Percentiles rank a stretch among this genome's conserved stretches.
Evolutionary conservation across 306 rosid species (phyloP).

Genomic region (cucumber (Cucumis sativus)): Cucumber_9930_V3 NC_026658.2:15334501-15335000

Average conservation of each 20-base stretch:
- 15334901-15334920: too few relatives aligned
- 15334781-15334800: background rate
- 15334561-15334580: background rate
- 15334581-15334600: background rate
- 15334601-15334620: background rate
- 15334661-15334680: background rate
- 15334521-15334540: background rate
- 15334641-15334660: background rate
- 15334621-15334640: background rate
- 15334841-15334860: too few relatives aligned
- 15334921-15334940: too few relatives aligned
- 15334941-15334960: too few relatives aligned
- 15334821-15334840: too few relatives aligned
- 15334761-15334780: too few relatives aligned
- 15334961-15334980: too few relatives aligned
- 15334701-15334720: slow-evolving; percentile 8
- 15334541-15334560: background rate
- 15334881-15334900: too few relatives aligned
- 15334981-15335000: too few relatives aligned
- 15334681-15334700: slow-evolving; percentile 1
- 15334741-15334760: background rate
- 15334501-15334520: background rate
- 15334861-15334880: too few relatives aligned
- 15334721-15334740: background rate
- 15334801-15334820: too few relatives aligned